These are phyloP conservation scores for Chaetomium globosum DNA, from an alignment of 2,329 filamentous ascomycete genomes.

Conservation along the genomic window DNA sequence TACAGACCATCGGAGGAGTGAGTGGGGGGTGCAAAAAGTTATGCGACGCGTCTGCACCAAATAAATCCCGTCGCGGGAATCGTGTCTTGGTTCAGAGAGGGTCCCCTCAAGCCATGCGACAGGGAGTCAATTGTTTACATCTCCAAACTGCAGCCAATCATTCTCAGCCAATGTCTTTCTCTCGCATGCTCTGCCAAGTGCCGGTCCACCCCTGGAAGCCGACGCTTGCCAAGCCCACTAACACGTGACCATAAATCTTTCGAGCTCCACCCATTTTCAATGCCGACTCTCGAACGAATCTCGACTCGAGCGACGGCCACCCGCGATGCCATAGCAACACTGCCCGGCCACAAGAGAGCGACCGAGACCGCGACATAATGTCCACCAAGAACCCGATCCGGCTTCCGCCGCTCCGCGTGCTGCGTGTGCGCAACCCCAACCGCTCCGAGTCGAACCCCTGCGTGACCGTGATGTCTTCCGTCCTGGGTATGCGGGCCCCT, in stretches of 20 bases:
- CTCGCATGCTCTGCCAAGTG: not conserved
- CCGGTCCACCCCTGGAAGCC: not conserved
- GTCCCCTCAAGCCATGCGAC: conserved; percentile 18
- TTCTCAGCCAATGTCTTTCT: not conserved
- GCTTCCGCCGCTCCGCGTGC: conserved; percentile 58
- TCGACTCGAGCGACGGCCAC: conserved; percentile 13
- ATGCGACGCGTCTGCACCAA: conserved; percentile 20
- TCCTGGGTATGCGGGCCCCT: conserved; percentile 51
- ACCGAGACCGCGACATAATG: conserved; percentile 19
- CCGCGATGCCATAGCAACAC: conserved; percentile 21
- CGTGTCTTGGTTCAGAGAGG: conserved; percentile 18
- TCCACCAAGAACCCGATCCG: conserved; percentile 55
- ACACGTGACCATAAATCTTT: conserved; percentile 35
- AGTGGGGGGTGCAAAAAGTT: not conserved
- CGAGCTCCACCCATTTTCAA: conserved; percentile 5
- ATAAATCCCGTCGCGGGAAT: conserved; percentile 29
- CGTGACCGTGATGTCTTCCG: conserved; percentile 59
- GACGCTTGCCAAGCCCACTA: conserved; percentile 26
- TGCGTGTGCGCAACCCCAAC: conserved; percentile 59
- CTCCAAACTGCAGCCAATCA: conserved; percentile 32
- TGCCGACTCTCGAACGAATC: not conserved
- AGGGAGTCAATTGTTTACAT: conserved; percentile 35
- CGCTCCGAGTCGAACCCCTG: conserved; percentile 56
- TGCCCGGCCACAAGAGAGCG: not conserved
- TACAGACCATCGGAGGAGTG: not conserved